Evolutionary conservation across 768 basidiomycete species (phyloP), one percentile per base, ranked within the genome.

Genomic region (Mycena polygramma): DNA sequence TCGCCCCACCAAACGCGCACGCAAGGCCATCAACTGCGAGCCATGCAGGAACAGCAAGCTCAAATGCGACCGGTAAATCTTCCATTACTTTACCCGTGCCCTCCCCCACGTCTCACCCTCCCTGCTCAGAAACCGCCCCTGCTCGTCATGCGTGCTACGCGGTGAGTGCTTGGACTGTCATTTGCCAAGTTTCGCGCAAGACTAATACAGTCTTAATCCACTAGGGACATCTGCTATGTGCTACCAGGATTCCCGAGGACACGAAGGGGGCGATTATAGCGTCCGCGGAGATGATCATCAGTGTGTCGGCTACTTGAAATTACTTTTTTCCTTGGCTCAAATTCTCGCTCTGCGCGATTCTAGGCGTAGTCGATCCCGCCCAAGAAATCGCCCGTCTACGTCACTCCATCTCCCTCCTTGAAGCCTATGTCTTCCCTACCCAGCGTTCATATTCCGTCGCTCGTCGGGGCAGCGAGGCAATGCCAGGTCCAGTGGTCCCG

Each of bases 1-100:
- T 0, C 91, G 91, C 0, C 92, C 93, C 4, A 90, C 93, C 26
- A 95, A 95, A 80, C 90, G 94, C 54, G 92, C 94, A 0, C 86
- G 94, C 68, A 95, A 95, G 77, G 93, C 94, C 20, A 94, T 95
- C 74, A 95, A 95, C 81, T 95, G 94, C 77, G 93, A 94, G 75
- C 94, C 94, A 4, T 95, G 94, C 83, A 87, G 94, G 77, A 92
- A 90, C 75, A 93, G 91, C 85, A 94, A 95, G 82, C 89, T 95
- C 75, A 94, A 95, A 82, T 95, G 94, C 83, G 94, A 95, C 81
- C 90, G 93, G 93, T 73, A 65, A 43, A 57, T 30, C 30, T 30
- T 6, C 30, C 22, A 55, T 68, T 46, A 63, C 39, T 64, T 54
- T 52, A 49, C 63, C 55, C 71, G 7, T 49, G 17, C 8, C 49